Evolutionary conservation across 1,139 yeast species (phyloP).

Genomic region (Pichia sp.): DNA sequence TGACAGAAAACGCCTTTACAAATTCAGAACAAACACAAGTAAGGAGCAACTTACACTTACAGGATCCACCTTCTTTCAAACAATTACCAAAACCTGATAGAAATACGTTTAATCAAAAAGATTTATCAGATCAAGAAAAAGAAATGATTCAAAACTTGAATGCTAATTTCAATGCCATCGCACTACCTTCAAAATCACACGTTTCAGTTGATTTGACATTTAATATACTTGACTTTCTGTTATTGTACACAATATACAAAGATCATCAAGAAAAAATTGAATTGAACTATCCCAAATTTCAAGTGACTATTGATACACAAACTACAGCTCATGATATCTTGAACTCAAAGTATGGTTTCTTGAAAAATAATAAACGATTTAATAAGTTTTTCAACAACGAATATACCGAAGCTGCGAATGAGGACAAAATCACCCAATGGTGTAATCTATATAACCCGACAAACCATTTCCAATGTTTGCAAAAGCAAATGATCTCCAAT

Average conservation of each 20-base stretch:
- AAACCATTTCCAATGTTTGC: constrained; percentile 18
- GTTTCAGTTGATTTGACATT: too few relatives aligned
- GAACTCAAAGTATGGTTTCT: not conserved
- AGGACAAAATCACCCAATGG: constrained; percentile 19
- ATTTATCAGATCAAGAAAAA: not conserved
- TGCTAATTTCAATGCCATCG: too few relatives aligned
- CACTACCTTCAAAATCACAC: not conserved
- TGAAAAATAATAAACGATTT: constrained; percentile 10
- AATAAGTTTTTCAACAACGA: constrained; percentile 10
- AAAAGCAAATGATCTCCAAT: constrained; percentile 14
- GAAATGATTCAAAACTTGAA: too few relatives aligned
- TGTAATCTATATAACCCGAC: constrained; percentile 24
- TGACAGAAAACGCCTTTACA: not conserved
- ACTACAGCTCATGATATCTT: not conserved
- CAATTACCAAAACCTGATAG: not conserved
- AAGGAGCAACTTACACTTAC: too few relatives aligned
- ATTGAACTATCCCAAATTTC: not conserved
- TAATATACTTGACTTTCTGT: not conserved
- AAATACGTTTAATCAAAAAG: not conserved
- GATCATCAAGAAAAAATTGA: not conserved
- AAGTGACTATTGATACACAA: not conserved
- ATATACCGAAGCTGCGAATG: not conserved
- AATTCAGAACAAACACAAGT: not conserved
- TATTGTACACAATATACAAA: not conserved
- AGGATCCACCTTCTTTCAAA: too few relatives aligned